phyloP scores from a whole-genome alignment of 768 basidiomycete species.

The Russula abietina region DNA sequence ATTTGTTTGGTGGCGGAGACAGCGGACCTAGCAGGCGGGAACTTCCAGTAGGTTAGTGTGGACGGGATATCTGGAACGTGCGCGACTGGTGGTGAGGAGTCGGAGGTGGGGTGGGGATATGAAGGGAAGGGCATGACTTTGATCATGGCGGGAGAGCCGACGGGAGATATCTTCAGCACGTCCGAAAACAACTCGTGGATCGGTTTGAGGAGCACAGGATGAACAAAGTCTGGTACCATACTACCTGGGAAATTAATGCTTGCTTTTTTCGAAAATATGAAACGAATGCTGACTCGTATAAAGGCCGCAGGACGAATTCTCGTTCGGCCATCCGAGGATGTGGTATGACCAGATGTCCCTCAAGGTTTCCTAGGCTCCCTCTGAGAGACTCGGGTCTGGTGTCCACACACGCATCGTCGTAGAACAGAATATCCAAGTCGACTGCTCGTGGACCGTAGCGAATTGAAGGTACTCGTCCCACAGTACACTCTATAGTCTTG shows the following conservation, averaged over 20 bases:
- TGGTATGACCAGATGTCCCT: constrained; percentile 73
- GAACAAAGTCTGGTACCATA: constrained; percentile 69
- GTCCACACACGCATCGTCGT: constrained; percentile 56
- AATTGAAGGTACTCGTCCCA: constrained; percentile 75
- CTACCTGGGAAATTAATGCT: constrained; percentile 36
- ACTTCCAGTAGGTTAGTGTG: constrained; percentile 48
- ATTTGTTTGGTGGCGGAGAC: constrained; percentile 17
- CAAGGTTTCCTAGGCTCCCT: constrained; percentile 44
- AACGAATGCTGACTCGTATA: constrained; percentile 67
- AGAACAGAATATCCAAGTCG: constrained; percentile 84
- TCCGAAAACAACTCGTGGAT: constrained; percentile 43
- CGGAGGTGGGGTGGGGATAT: constrained; percentile 36
- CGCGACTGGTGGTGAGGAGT: constrained; percentile 21
- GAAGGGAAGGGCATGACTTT: constrained; percentile 73
- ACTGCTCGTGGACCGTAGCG: constrained; percentile 85
- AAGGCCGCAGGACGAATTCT: constrained; percentile 86
- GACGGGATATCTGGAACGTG: constrained; percentile 23
- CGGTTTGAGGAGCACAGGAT: constrained; percentile 51
- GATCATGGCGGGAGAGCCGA: constrained; percentile 45
- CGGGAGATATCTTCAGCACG: constrained; percentile 32
- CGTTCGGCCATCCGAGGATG: constrained; percentile 77
- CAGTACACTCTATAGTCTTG: constrained; percentile 64
- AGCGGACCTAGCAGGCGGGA: constrained; percentile 28
- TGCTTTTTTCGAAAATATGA: neutral
- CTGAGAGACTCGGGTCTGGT: constrained; percentile 42